Evolutionary conservation across 805 yeast genomes (phyloP).

Genomic region (Starmerella lactis-condensi): DNA sequence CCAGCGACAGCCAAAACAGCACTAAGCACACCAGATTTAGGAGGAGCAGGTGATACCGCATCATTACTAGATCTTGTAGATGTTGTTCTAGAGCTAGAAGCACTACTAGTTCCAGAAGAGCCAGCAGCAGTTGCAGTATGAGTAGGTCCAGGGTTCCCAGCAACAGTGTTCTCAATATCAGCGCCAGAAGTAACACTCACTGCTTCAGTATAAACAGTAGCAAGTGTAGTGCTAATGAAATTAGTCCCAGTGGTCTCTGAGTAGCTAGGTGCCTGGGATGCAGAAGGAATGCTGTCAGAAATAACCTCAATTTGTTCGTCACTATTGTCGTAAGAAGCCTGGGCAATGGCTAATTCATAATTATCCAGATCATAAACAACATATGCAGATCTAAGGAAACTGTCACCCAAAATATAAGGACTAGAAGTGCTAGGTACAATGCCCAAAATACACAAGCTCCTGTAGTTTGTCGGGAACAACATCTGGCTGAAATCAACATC

Average conservation of each 20-base stretch:
- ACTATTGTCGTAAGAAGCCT: slow-evolving; percentile 21
- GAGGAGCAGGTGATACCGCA: no score
- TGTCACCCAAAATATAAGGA: slow-evolving; percentile 40
- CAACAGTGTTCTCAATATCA: no score
- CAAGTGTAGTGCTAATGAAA: neutral
- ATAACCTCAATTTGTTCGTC: slow-evolving; percentile 18
- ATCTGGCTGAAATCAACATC: slow-evolving; percentile 27
- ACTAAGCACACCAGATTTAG: no score
- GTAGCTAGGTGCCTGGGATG: slow-evolving; percentile 15
- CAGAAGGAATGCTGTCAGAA: slow-evolving; percentile 19
- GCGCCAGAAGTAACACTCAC: no score
- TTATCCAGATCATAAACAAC: slow-evolving; percentile 48
- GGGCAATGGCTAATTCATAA: slow-evolving; percentile 37
- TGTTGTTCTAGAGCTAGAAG: no score
- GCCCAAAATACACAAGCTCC: slow-evolving; percentile 15
- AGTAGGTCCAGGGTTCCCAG: no score
- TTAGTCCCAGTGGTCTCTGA: slow-evolving; percentile 9
- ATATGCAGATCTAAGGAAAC: slow-evolving; percentile 45
- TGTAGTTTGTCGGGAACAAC: slow-evolving; percentile 7
- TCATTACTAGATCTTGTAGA: no score
- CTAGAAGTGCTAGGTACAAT: slow-evolving; percentile 18
- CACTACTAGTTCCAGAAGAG: no score
- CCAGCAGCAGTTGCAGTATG: no score
- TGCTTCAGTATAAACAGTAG: no score
- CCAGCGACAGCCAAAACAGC: no score